Evolutionary conservation across 257 asterid genomes (phyloP).

Genomic region (Jaltomata sinuosa): DNA sequence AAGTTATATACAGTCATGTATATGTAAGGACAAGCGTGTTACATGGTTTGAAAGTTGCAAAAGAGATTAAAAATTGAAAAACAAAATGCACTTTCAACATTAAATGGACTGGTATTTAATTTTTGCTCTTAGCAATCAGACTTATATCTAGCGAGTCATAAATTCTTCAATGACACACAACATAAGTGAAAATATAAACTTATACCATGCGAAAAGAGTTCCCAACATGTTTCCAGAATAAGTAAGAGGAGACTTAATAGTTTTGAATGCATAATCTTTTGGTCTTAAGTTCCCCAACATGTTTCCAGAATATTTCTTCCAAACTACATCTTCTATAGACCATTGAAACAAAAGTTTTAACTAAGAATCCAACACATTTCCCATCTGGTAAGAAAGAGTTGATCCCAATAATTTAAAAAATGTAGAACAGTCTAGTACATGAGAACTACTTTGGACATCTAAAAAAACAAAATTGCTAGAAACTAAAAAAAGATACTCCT

Average conservation of each 20-base stretch:
- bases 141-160: neutral
- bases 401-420: neutral
- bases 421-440: neutral
- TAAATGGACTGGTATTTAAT: too few species aligned
- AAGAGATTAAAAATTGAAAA: too few species aligned
- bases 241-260: neutral
- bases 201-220: too few species aligned
- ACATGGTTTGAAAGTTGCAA: too few species aligned
- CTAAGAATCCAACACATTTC: neutral
- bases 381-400: neutral
- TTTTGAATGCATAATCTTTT: neutral
- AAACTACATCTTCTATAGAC: neutral
- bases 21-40: too few species aligned
- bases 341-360: neutral
- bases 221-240: too few species aligned
- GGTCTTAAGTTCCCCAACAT: neutral
- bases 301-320: neutral
- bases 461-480: neutral
- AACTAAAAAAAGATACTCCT: neutral
- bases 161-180: too few species aligned
- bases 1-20: too few species aligned
- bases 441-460: neutral
- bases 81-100: too few species aligned
- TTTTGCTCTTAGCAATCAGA: too few species aligned
- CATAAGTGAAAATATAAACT: too few species aligned